A percentile compares a stretch with the other conserved stretches of the same genome.
Conservation (phyloP, 495 filamentous ascomycete genomes). For the Penicillium crystallinum region DNA sequence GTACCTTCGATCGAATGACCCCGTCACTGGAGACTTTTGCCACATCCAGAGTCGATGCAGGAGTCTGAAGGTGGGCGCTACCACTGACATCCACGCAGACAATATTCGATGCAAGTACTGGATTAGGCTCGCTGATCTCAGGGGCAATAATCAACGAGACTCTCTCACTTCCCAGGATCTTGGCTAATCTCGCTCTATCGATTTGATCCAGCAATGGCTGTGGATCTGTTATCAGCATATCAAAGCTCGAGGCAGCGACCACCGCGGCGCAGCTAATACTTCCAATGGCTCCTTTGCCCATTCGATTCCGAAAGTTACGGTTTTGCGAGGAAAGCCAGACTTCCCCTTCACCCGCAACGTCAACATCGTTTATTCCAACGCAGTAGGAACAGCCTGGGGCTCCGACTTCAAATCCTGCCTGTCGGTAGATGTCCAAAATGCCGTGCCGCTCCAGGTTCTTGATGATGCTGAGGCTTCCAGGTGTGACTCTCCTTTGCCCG, state of each 20-base stretch:
- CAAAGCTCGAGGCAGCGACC: not conserved
- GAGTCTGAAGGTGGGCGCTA: not conserved
- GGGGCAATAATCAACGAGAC: not conserved
- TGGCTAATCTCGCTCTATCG: not conserved
- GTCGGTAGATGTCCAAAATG: slow-evolving; percentile 32
- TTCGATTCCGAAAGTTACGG: slow-evolving; percentile 45
- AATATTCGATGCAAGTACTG: not conserved
- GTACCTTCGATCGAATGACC: not conserved
- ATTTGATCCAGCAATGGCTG: not conserved
- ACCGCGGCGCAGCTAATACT: not conserved
- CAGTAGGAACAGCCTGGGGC: slow-evolving; percentile 45
- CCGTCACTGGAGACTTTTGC: not conserved
- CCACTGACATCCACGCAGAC: not conserved
- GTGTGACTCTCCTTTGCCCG: slow-evolving; percentile 37
- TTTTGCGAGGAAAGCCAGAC: slow-evolving; percentile 46
- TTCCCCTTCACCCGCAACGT: slow-evolving; percentile 34
- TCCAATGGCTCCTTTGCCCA: slow-evolving; percentile 35
- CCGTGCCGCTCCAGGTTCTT: slow-evolving; percentile 28
- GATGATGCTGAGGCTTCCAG: slow-evolving; percentile 37
- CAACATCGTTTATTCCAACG: slow-evolving; percentile 38
- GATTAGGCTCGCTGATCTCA: slow-evolving; percentile 1
- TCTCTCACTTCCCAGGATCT: not conserved
- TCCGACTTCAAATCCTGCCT: slow-evolving; percentile 39
- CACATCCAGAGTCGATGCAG: not conserved
- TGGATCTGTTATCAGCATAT: slow-evolving; percentile 1